Evolutionary conservation across 306 rosid species (phyloP).

Genomic region (Sphenostylis stenocarpa): DNA sequence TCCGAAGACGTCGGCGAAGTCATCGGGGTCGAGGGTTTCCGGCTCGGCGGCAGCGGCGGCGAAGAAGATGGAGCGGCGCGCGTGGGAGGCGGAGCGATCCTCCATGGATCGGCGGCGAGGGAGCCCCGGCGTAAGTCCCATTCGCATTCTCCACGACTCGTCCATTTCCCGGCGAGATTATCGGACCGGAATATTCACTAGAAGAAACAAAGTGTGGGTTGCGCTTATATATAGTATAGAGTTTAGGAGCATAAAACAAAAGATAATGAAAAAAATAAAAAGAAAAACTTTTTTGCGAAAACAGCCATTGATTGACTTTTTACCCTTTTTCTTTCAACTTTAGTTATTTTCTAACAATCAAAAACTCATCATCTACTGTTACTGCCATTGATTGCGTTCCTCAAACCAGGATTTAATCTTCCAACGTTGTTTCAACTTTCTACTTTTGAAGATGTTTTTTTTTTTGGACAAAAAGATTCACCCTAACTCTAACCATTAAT

Average conservation of each 20-base stretch:
- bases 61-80: slow-evolving; percentile 40
- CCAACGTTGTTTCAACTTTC: background rate
- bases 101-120: slow-evolving; percentile 71
- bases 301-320: slow-evolving; percentile 39
- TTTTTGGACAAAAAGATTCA: no score
- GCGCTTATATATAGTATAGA: slow-evolving; percentile 33
- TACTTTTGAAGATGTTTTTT: background rate
- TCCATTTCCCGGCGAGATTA: slow-evolving; percentile 53
- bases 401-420: background rate
- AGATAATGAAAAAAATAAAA: background rate
- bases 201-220: slow-evolving; percentile 21
- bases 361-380: background rate
- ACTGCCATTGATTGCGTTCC: background rate
- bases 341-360: background rate
- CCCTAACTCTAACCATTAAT: no score
- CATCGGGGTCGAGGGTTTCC: slow-evolving; percentile 47
- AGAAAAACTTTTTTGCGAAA: slow-evolving; percentile 11
- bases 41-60: slow-evolving; percentile 7
- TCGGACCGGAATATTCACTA: slow-evolving; percentile 27
- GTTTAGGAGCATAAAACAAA: slow-evolving; percentile 14
- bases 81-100: slow-evolving; percentile 35
- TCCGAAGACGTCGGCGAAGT: slow-evolving; percentile 83
- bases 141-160: slow-evolving; percentile 74
- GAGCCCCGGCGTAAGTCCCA: slow-evolving; percentile 52
- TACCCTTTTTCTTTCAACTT: slow-evolving; percentile 15